A percentile compares a stretch with the other conserved stretches of the same genome.
These are phyloP conservation scores for Orbilia javanica DNA, from an alignment of 2,329 filamentous ascomycete genomes.

Conservation along the genomic window DNA sequence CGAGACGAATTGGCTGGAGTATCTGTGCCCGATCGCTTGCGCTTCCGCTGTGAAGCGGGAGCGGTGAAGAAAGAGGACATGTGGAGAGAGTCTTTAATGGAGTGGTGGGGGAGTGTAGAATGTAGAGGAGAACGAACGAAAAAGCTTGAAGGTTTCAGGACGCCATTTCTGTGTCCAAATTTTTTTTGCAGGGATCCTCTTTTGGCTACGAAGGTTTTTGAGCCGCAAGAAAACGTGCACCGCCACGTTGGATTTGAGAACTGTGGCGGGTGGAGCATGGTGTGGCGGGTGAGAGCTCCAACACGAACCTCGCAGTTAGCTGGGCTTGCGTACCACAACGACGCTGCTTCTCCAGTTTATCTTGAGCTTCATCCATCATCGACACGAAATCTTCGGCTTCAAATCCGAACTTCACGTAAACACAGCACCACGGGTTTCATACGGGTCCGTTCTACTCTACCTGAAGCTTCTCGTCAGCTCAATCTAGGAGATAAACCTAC, in stretches of 20 bases:
- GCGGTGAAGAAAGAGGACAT: constrained; percentile 98
- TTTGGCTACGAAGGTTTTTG: constrained; percentile 28
- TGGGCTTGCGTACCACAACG: constrained; percentile 49
- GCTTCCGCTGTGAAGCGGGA: constrained; percentile 87
- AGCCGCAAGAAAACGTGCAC: constrained; percentile 41
- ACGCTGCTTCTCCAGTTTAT: constrained; percentile 11
- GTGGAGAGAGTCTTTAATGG: neutral
- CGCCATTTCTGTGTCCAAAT: constrained; percentile 37
- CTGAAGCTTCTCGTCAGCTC: constrained; percentile 7
- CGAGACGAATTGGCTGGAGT: constrained; percentile 66
- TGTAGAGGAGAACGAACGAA: neutral
- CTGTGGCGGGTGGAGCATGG: neutral
- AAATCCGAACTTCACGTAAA: constrained; percentile 25
- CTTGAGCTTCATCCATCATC: constrained; percentile 47
- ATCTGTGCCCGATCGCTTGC: constrained; percentile 76
- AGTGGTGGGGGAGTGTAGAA: neutral
- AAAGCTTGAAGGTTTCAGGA: constrained; percentile 20
- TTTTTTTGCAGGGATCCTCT: constrained; percentile 50
- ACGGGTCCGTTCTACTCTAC: neutral
- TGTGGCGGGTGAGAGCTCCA: constrained; percentile 29
- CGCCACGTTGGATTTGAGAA: constrained; percentile 1
- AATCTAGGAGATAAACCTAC: constrained; percentile 4
- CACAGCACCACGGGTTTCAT: constrained; percentile 8
- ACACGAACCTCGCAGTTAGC: constrained; percentile 33
- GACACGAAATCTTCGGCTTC: constrained; percentile 25